phyloP scores from a whole-genome alignment of 495 filamentous ascomycete species.

The Penicillium mononematosum region DNA sequence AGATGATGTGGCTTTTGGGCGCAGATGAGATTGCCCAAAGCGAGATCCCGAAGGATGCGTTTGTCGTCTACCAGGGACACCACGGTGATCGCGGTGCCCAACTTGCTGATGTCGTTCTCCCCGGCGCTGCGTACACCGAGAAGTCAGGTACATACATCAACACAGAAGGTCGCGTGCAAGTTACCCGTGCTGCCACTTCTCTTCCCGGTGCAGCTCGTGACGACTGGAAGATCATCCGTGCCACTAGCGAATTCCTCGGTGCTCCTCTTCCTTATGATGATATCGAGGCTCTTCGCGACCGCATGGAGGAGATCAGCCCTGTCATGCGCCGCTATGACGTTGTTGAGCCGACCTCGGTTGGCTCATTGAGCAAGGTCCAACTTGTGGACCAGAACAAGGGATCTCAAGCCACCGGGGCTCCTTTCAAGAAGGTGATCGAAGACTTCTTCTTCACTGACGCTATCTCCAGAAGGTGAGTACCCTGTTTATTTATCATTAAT shows the following conservation, averaged over 20 bases:
- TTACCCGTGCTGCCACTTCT: slow-evolving; percentile 82
- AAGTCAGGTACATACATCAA: slow-evolving; percentile 97
- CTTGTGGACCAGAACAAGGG: slow-evolving; percentile 95
- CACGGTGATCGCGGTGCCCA: slow-evolving; percentile 93
- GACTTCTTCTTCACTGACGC: slow-evolving; percentile 98
- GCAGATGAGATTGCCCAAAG: slow-evolving; percentile 81
- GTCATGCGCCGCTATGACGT: slow-evolving; percentile 86
- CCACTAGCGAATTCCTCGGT: slow-evolving; percentile 86
- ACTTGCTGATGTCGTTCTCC: slow-evolving; percentile 89
- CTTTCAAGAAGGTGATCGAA: slow-evolving; percentile 79
- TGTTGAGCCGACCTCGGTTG: slow-evolving; percentile 71
- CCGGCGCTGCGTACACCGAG: slow-evolving; percentile 93
- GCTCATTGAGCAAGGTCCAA: slow-evolving; percentile 80
- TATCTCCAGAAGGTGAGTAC: slow-evolving; percentile 82
- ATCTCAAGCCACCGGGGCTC: slow-evolving; percentile 58
- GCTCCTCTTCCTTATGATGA: slow-evolving; percentile 88
- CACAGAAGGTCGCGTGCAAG: slow-evolving; percentile 92
- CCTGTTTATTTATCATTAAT: background rate
- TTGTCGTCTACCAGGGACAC: slow-evolving; percentile 97
- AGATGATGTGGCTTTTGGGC: slow-evolving; percentile 95
- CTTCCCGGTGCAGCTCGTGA: slow-evolving; percentile 85
- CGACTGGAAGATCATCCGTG: slow-evolving; percentile 98
- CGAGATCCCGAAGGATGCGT: slow-evolving; percentile 89
- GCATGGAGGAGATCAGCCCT: slow-evolving; percentile 93
- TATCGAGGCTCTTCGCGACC: slow-evolving; percentile 77